Evolutionary conservation across 2,329 filamentous ascomycete genomes (phyloP), one percentile per base, ranked within the genome.

Genomic region (Cladosporium halotolerans): DNA sequence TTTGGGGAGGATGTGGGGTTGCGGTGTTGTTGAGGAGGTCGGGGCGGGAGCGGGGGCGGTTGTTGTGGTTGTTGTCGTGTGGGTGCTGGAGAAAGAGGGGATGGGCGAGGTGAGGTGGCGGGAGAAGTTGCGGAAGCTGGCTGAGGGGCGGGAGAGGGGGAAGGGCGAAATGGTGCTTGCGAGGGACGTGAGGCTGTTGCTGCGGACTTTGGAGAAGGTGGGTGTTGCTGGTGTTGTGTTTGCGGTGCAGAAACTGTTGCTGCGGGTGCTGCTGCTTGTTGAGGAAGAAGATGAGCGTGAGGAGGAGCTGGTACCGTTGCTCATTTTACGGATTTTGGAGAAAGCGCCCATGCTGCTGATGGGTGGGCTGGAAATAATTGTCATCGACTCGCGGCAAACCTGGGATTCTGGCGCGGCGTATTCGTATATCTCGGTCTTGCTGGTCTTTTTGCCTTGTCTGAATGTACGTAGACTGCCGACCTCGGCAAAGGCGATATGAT

Each of bases 361-460:
- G 3, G 61, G 58, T 11, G 66, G 66, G 36, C 58, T 66, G 8
- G 63, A 60, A 28, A 61, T 53, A 11, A 66, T 18, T 60, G 60
- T 18, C 72, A 72, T 38, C 70, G 75, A 63, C 72, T 74, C 74
- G 23, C 59, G 60, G 43, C 60, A 63, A 23, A 65, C 56, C n/a
- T 79, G 80, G 52, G 80, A 76, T 62, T 91, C 87, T 1, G 87
- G 86, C 0, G 86, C 83, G 1, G 81, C 80, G 62, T 89, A 89
- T 62, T 88, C 82, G 68, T 89, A 89, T 8, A 75, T 74, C 64
- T 89, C 86, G 57, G 83, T 82, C 59, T 86, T 83, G 57, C 85
- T 82, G 13, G 72, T 68, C 55, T 74, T 78, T 54, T 78, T 78
- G 43, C 75, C 76, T 46, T 71, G 71, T 36, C 81, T 74, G 28